Evolutionary conservation across 2,329 filamentous ascomycete genomes (phyloP).

Genomic region (Curvularia eragrostidis): DNA sequence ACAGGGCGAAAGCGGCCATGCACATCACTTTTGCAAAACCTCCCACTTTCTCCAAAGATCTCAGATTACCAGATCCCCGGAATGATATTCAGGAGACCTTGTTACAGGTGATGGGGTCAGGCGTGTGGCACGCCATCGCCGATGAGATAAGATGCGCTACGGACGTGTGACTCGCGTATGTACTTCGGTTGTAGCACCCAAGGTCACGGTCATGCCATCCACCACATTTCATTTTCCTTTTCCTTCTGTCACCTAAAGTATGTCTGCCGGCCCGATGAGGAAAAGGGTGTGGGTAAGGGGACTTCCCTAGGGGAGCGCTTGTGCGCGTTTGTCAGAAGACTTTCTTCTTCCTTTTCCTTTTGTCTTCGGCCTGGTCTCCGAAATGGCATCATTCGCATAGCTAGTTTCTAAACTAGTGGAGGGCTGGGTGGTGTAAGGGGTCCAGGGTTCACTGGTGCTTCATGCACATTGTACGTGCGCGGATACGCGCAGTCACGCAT

Average conservation of each 20-base stretch:
- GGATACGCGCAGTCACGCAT: neutral
- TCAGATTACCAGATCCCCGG: neutral
- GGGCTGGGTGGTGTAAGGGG: neutral
- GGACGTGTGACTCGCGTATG: neutral
- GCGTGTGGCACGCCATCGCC: neutral
- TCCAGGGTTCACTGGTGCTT: neutral
- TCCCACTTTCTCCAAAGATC: neutral
- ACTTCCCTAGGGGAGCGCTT: neutral
- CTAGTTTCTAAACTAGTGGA: neutral
- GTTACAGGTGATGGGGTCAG: neutral
- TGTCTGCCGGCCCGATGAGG: neutral
- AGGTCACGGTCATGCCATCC: neutral
- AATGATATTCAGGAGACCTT: neutral
- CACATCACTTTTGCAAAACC: neutral
- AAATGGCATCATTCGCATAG: neutral
- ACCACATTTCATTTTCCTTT: neutral
- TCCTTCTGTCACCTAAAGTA: neutral
- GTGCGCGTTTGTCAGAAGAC: too few species aligned
- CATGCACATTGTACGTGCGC: neutral
- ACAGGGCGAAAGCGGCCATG: neutral
- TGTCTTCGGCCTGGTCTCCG: neutral
- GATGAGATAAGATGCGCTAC: neutral
- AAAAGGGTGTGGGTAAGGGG: neutral
- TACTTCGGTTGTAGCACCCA: neutral
- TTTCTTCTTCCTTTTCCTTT: neutral